Evolutionary conservation across 768 basidiomycete species (phyloP), one percentile per base, ranked within the genome.

Genomic region (Hygrophorus pudorinus): DNA sequence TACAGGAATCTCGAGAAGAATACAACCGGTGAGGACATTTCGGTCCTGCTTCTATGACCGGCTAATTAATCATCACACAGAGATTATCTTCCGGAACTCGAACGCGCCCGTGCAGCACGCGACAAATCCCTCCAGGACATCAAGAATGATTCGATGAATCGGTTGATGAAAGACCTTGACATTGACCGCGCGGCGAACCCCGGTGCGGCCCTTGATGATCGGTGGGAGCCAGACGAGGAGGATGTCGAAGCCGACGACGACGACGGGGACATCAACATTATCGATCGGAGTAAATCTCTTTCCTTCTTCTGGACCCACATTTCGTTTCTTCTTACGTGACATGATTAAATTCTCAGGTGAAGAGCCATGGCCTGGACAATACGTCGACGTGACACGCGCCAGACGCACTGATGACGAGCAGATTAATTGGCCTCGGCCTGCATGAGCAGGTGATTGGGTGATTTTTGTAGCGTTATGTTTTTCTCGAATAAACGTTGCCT

Each of bases 71-170:
- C 35, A 35, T 30, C 32, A 41, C 45, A 21, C 60, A 94, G 90
- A 48, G 89, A 92, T 44, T 99, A 98, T 59, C 73, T 91, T 28
- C 92, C 93, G 0, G 93, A 97, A 57, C 73, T 98, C 4, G 73
- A 81, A 35, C 76, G 79, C 28, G 78, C 90, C 13, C 75, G 76
- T 12, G 71, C 70, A 6, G 66, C 70, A 3, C n/a, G n/a, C n/a
- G n/a, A n/a, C n/a, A n/a, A n/a, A n/a, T n/a, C n/a, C n/a, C n/a
- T n/a, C n/a, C n/a, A n/a, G n/a, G n/a, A n/a, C 32, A 67, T 68
- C 35, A 89, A 90, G 57, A 70, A 78, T 18, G 89, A 90, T 44
- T 87, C 84, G 0, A 69, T 93, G 66, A 73, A 71, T 52, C 70
- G 83, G 36, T 60, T 91, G 48, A 79, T 93, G 80, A 70, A 75